phyloP scores from a whole-genome alignment of 805 yeast genomes.

The Isabelozyma gotoi region DNA sequence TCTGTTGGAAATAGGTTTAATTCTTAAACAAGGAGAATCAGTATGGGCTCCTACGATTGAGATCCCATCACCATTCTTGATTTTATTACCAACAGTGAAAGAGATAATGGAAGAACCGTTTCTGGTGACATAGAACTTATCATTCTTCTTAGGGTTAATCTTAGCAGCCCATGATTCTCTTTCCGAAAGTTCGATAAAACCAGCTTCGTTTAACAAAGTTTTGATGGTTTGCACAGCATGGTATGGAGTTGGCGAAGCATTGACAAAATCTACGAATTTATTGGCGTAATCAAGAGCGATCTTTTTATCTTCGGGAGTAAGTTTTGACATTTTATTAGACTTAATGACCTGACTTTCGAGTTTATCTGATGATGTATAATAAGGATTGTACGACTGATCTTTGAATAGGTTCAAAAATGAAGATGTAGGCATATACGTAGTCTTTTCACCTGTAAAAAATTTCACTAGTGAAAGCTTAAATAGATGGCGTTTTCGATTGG shows the following conservation, averaged over 20 bases:
- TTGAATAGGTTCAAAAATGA: not conserved
- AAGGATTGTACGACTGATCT: not conserved
- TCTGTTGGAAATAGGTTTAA: constrained; percentile 82
- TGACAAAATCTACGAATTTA: constrained; percentile 75
- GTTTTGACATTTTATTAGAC: not conserved
- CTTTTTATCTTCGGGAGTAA: constrained; percentile 1
- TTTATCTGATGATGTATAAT: no score
- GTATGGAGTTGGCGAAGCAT: constrained; percentile 89
- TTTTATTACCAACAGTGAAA: constrained; percentile 73
- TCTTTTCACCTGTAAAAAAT: no score
- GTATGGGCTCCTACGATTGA: constrained; percentile 96
- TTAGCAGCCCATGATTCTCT: constrained; percentile 63
- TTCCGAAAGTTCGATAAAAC: constrained; percentile 74
- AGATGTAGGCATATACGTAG: not conserved
- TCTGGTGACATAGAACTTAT: constrained; percentile 83
- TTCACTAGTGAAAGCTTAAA: not conserved
- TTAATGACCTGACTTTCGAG: no score
- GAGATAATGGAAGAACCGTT: constrained; percentile 89
- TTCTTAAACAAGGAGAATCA: constrained; percentile 85
- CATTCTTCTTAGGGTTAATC: constrained; percentile 34
- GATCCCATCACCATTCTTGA: constrained; percentile 76
- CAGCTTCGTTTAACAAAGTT: constrained; percentile 52
- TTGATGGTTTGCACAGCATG: constrained; percentile 80
- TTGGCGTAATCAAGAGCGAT: constrained; percentile 38
- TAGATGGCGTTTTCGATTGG: no score